Percentiles rank a stretch among this genome's conserved stretches.
Conservation (phyloP, 169 alveolate genomes). For the Plasmodium sp. region DNA sequence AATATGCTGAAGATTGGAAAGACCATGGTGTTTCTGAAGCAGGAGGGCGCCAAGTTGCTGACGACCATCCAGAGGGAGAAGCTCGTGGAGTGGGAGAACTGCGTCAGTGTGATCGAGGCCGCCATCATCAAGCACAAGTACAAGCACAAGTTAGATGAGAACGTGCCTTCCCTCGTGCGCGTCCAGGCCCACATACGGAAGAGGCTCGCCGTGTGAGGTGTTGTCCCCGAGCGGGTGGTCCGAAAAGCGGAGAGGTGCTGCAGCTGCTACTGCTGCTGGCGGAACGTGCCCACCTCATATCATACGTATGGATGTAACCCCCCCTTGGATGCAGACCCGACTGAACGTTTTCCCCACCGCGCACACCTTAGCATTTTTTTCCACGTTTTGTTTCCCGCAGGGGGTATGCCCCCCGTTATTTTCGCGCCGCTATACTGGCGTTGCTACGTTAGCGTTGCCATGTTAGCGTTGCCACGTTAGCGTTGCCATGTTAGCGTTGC, state of each 20-base stretch:
- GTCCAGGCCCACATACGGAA: constrained; percentile 92
- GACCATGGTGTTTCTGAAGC: constrained; percentile 92
- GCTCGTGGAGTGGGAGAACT: constrained; percentile 91
- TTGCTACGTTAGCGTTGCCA: too few species aligned
- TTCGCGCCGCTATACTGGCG: neutral
- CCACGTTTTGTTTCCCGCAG: neutral
- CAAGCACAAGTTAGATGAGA: constrained; percentile 74
- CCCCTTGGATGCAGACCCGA: neutral
- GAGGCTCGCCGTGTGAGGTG: constrained; percentile 4
- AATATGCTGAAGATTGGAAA: constrained; percentile 87
- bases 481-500: too few species aligned
- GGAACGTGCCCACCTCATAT: neutral
- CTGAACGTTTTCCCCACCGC: neutral
- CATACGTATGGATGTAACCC: neutral
- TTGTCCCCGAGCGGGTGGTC: neutral
- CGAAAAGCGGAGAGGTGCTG: neutral
- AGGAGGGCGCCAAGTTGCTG: constrained; percentile 89
- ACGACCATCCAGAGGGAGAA: constrained; percentile 90
- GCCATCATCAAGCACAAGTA: constrained; percentile 77
- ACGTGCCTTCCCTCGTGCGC: constrained; percentile 84
- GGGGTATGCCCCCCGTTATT: neutral
- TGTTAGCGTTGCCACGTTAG: too few species aligned
- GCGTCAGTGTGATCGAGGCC: constrained; percentile 90
- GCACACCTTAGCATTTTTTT: neutral
- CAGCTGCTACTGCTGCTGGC: too few species aligned